Conservation (phyloP, 805 yeast species). For the Naumovozyma castellii region DNA sequence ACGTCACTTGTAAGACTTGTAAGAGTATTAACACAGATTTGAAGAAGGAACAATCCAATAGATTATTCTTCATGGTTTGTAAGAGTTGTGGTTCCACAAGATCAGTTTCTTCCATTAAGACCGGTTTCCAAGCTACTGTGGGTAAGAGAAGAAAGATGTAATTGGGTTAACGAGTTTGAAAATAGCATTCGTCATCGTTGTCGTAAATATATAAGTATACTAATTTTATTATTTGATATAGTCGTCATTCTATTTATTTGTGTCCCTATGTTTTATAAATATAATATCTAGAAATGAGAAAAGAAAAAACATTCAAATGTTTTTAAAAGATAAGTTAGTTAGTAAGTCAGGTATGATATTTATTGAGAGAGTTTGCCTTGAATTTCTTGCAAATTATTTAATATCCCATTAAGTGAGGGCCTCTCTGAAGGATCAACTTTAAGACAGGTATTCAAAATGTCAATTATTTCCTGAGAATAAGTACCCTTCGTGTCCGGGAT, state of each 20-base stretch:
- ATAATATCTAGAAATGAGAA: too few species aligned
- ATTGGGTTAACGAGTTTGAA: slow-evolving; percentile 2
- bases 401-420: slow-evolving; percentile 53
- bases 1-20: slow-evolving; percentile 98
- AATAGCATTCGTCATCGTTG: neutral
- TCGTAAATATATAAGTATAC: slow-evolving; percentile 5
- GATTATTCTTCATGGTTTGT: slow-evolving; percentile 95
- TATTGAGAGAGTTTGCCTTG: slow-evolving; percentile 1
- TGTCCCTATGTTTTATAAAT: neutral
- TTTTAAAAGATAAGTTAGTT: too few species aligned
- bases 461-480: slow-evolving; percentile 42
- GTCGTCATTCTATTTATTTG: neutral
- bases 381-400: slow-evolving; percentile 33
- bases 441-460: slow-evolving; percentile 51
- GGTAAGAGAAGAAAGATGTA: slow-evolving; percentile 73
- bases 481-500: slow-evolving; percentile 20
- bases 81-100: slow-evolving; percentile 96
- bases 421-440: slow-evolving; percentile 50
- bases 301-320: too few species aligned
- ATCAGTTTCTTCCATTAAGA: slow-evolving; percentile 93
- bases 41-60: slow-evolving; percentile 90
- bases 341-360: too few species aligned
- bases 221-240: neutral
- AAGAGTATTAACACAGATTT: slow-evolving; percentile 94
- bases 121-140: slow-evolving; percentile 98